Base-by-base conservation (phyloP, 129 eudicot genomes). In the Flaveria brownii region DNA sequence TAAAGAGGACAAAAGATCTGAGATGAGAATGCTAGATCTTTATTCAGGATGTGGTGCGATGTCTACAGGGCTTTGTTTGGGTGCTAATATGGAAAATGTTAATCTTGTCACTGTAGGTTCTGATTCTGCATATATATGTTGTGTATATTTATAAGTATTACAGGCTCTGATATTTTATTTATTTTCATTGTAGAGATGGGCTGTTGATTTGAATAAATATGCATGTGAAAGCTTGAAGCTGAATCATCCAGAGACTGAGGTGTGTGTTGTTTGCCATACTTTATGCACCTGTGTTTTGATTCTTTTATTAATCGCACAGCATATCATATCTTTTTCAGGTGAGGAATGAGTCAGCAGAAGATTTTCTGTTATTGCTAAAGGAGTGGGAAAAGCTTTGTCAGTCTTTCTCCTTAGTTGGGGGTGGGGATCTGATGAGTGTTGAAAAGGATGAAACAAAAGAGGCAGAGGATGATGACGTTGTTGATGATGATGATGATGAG, bases 11-110 rank as follows among this genome's bases (percentile, higher is more conserved):
- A 39, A 68, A 18, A 28, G 3, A 1, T 28, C 80, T 28, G 89
- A 80, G 51, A 80, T 80, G 80, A 83, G 81, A 16, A 23, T 91
- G 72, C 59, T 95, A 14, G 99, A 91, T 50, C 80, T 95, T 2
- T 95, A 91, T 47, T 79, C 92, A n/a, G 99, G 99, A 9, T 95
- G 99, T 68, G 99, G 99, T 70, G 99, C 88, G 1, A 95, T 95
- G 97, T 95, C 99, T 17, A 95, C 99, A 1, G 99, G 99, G 13
- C 86, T 95, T 10, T 87, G 96, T 66, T 85, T 91, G 26, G 99
- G 99, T 26, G 96, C 97, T 46, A 83, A 82, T 54, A 61, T 84
- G 68, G 64, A 74, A 5, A 74, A 79, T 41, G 84, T 84, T 9
- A 83, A 86, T 66, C 96, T 87, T 65, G 83, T 85, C 13, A 89